Evolutionary conservation across 2,329 filamentous ascomycete genomes (phyloP).

Genomic region (Lasiodiplodia sp.): DNA sequence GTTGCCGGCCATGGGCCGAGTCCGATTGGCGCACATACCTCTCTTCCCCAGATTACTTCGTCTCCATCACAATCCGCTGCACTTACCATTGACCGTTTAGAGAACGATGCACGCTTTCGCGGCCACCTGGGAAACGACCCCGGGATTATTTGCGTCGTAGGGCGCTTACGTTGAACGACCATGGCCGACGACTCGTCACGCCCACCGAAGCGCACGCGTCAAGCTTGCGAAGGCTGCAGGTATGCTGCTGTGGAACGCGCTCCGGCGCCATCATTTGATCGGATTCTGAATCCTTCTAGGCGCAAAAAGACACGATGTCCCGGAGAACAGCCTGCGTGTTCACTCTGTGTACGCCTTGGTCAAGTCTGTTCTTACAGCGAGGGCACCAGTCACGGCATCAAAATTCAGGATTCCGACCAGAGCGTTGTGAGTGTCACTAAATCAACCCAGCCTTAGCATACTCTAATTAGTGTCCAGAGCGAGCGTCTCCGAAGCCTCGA

Average conservation of each 20-base stretch:
- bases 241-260: background rate
- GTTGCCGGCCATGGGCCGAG: background rate
- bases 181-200: constrained; percentile 18
- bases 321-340: constrained; percentile 59
- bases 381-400: background rate
- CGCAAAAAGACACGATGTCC: constrained; percentile 62
- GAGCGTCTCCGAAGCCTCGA: constrained; percentile 19
- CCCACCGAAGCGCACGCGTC: constrained; percentile 9
- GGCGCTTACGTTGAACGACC: background rate
- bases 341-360: constrained; percentile 57
- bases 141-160: background rate
- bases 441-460: background rate
- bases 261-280: background rate
- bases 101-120: background rate
- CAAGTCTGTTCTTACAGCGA: constrained; percentile 47
- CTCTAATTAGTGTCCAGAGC: background rate
- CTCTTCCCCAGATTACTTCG: background rate
- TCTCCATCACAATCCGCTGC: background rate
- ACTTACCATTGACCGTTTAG: background rate
- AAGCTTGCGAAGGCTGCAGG: constrained; percentile 19
- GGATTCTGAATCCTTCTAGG: constrained; percentile 37
- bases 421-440: background rate
- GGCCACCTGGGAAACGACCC: background rate
- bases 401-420: background rate
- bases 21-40: background rate